A percentile compares a stretch with the other conserved stretches of the same genome.
These are phyloP conservation scores for Solanum paucissectum DNA, from an alignment of 257 asterid species.

Conservation along the genomic window DNA sequence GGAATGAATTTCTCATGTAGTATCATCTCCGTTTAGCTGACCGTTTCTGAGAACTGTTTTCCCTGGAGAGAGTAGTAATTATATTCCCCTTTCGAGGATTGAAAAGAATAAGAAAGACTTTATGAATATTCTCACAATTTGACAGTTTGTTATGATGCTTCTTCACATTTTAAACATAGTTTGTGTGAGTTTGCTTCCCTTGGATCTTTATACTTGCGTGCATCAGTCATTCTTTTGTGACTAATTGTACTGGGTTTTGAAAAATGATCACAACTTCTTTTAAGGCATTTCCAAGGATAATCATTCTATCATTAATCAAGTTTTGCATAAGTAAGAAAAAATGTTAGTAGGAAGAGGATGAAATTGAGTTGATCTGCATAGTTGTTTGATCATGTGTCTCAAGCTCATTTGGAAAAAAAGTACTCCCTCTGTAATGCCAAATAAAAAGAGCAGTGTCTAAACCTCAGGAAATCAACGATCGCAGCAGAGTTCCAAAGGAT, in stretches of 20 bases:
- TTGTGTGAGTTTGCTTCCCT: background rate
- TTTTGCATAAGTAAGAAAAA: background rate
- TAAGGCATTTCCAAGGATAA: background rate
- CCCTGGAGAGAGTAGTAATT: background rate
- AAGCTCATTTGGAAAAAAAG: background rate
- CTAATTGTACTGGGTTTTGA: background rate
- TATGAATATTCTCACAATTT: background rate
- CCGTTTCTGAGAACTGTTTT: background rate
- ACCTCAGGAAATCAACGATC: background rate
- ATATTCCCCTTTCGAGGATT: background rate
- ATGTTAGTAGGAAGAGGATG: background rate
- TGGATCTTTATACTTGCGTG: background rate
- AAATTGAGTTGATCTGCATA: background rate
- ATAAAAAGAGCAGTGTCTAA: too few species aligned
- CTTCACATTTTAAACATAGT: background rate
- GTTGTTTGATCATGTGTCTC: background rate
- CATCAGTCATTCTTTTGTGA: background rate
- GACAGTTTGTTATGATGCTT: background rate
- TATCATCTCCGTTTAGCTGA: background rate
- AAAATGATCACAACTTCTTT: too few species aligned
- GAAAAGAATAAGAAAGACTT: background rate
- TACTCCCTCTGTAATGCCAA: background rate
- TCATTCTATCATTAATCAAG: background rate
- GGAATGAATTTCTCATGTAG: conserved; percentile 16
- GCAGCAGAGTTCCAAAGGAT: conserved; percentile 11